These are phyloP conservation scores for Jackrogersella minutella DNA, from an alignment of 495 filamentous ascomycete genomes.

Conservation along the genomic window DNA sequence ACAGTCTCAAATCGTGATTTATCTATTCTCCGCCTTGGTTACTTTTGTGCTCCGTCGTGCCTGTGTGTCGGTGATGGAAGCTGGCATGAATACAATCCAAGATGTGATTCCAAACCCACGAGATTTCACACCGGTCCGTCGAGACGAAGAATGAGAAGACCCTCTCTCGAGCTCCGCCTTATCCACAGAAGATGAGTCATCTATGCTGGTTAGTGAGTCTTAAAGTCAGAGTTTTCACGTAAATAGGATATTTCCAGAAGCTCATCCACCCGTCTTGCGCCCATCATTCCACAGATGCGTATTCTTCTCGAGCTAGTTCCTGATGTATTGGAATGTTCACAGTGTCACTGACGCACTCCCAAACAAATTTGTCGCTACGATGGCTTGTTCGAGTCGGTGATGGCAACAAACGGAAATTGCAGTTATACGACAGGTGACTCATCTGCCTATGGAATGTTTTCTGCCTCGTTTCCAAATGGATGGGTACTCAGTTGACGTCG, in stretches of 20 bases:
- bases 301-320: constrained; percentile 11
- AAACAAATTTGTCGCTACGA: constrained; percentile 28
- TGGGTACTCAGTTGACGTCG: background rate
- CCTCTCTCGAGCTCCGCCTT: constrained; percentile 20
- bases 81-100: constrained; percentile 3
- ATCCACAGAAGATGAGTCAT: constrained; percentile 34
- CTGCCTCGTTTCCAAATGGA: constrained; percentile 19
- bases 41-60: constrained; percentile 22
- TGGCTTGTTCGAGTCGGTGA: constrained; percentile 3
- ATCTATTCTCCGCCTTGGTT: constrained; percentile 38
- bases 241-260: constrained; percentile 35
- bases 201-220: constrained; percentile 23
- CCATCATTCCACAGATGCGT: constrained; percentile 22
- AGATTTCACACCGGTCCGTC: constrained; percentile 4
- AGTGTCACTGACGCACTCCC: constrained; percentile 39
- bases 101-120: constrained; percentile 2
- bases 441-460: constrained; percentile 18
- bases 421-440: constrained; percentile 38
- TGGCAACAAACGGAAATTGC: constrained; percentile 28
- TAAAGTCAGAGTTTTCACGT: constrained; percentile 25
- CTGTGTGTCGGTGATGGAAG: constrained; percentile 23
- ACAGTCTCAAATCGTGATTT: constrained; percentile 42
- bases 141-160: constrained; percentile 5
- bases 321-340: constrained; percentile 30
- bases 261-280: constrained; percentile 10